A percentile compares a stretch with the other conserved stretches of the same genome.
These are phyloP conservation scores for Candida sithepensis DNA, from an alignment of 805 yeast genomes.

Conservation along the genomic window DNA sequence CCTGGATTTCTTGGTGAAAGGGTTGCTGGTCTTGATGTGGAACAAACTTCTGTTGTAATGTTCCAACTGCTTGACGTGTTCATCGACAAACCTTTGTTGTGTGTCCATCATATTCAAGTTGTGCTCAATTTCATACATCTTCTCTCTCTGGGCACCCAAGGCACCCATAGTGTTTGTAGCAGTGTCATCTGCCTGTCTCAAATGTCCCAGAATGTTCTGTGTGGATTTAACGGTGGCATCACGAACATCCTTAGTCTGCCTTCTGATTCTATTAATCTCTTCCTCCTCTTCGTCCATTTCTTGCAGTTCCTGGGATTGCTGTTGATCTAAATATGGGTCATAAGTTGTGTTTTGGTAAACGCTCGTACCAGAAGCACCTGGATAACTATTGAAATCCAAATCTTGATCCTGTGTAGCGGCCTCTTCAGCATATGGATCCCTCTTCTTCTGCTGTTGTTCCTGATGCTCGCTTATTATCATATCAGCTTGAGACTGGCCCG, in stretches of 20 bases:
- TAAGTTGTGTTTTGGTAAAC: constrained; percentile 10
- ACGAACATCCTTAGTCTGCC: constrained; percentile 59
- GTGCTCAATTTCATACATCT: constrained; percentile 75
- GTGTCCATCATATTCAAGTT: constrained; percentile 73
- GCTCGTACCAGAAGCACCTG: constrained; percentile 12
- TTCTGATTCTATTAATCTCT: constrained; percentile 74
- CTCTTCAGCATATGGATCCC: constrained; percentile 3
- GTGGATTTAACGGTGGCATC: constrained; percentile 85
- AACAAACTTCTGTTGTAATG: constrained; percentile 78
- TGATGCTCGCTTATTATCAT: not conserved
- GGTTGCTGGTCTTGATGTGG: constrained; percentile 77
- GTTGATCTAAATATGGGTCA: constrained; percentile 21
- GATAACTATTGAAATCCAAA: constrained; percentile 28
- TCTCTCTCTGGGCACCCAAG: constrained; percentile 91
- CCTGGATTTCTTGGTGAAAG: constrained; percentile 80
- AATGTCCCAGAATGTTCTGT: constrained; percentile 71
- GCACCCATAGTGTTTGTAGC: constrained; percentile 84
- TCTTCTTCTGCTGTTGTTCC: constrained; percentile 3
- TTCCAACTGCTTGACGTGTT: constrained; percentile 73
- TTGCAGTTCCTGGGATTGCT: constrained; percentile 24
- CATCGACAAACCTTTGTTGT: constrained; percentile 79
- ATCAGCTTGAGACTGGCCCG: not conserved
- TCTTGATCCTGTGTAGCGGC: constrained; percentile 11
- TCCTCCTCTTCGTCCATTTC: constrained; percentile 86
- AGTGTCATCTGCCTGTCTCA: constrained; percentile 67